Conservation (phyloP, 306 rosid species). For the Neltuma alba region DNA sequence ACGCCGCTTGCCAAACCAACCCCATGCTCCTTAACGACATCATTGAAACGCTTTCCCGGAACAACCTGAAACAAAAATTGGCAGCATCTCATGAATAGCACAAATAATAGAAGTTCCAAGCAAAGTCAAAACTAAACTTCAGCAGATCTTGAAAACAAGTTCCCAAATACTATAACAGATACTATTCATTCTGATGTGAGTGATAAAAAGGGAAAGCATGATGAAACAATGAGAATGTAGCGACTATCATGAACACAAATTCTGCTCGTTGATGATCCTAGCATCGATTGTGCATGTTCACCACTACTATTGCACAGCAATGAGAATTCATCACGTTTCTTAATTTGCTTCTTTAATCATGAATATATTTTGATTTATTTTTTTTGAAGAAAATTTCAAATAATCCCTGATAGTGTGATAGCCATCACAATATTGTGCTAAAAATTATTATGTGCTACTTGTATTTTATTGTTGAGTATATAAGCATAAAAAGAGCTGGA, state of each 20-base stretch:
- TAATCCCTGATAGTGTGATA: too few species aligned
- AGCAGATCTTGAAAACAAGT: background rate
- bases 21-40: slow-evolving; percentile 57
- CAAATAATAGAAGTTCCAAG: slow-evolving; percentile 1
- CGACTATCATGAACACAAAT: background rate
- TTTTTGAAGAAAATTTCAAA: background rate
- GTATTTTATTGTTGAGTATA: background rate
- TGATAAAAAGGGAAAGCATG: slow-evolving; percentile 11
- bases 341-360: background rate
- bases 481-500: too few species aligned
- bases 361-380: background rate
- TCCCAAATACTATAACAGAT: background rate
- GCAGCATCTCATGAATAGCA: slow-evolving; percentile 17
- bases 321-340: background rate
- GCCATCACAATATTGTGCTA: too few species aligned
- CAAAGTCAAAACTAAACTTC: background rate
- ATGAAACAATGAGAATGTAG: background rate
- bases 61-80: slow-evolving; percentile 65
- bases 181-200: background rate
- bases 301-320: background rate
- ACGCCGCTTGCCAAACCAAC: slow-evolving; percentile 65
- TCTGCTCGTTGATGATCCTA: background rate
- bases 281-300: background rate
- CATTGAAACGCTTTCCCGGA: slow-evolving; percentile 71
- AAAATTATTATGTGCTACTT: background rate